These are phyloP conservation scores for Primulina tabacum DNA, from an alignment of 257 asterid species.

Conservation along the genomic window DNA sequence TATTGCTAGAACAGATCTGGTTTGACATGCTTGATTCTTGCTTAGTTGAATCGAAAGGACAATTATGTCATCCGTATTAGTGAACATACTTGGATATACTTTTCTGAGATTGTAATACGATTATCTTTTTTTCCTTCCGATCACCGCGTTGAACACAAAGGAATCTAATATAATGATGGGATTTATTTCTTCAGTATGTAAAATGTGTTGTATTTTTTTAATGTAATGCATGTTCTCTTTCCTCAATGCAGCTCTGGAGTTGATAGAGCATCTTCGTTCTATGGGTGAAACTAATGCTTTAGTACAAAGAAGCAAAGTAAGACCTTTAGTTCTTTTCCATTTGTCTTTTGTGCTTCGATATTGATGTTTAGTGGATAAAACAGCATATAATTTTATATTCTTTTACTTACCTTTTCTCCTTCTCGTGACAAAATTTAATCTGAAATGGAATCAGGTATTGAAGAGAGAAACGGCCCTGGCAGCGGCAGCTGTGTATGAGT, in stretches of 20 bases:
- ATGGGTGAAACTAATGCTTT: slow-evolving; percentile 98
- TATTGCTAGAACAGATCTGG: background rate
- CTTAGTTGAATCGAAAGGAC: background rate
- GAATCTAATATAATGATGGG: background rate
- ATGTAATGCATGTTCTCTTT: slow-evolving; percentile 21
- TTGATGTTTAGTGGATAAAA: background rate
- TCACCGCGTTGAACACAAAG: too few relatives aligned
- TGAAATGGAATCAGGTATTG: slow-evolving; percentile 48
- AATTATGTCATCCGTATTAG: background rate
- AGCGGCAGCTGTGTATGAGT: slow-evolving; percentile 28
- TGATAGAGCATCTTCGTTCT: slow-evolving; percentile 93
- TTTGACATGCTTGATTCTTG: background rate
- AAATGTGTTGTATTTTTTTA: slow-evolving; percentile 3
- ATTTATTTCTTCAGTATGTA: background rate
- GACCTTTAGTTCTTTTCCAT: slow-evolving; percentile 19
- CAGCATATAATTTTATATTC: slow-evolving; percentile 4
- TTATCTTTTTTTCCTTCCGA: background rate
- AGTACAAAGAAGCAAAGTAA: slow-evolving; percentile 66
- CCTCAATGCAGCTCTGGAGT: slow-evolving; percentile 70
- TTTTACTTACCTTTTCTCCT: background rate
- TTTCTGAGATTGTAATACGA: background rate
- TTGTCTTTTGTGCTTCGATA: slow-evolving; percentile 2
- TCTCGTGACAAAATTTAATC: slow-evolving; percentile 13
- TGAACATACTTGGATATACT: background rate
- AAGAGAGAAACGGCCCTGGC: slow-evolving; percentile 92